phyloP scores from a whole-genome alignment of 805 yeast genomes.

The Torulaspora delbrueckii region DNA sequence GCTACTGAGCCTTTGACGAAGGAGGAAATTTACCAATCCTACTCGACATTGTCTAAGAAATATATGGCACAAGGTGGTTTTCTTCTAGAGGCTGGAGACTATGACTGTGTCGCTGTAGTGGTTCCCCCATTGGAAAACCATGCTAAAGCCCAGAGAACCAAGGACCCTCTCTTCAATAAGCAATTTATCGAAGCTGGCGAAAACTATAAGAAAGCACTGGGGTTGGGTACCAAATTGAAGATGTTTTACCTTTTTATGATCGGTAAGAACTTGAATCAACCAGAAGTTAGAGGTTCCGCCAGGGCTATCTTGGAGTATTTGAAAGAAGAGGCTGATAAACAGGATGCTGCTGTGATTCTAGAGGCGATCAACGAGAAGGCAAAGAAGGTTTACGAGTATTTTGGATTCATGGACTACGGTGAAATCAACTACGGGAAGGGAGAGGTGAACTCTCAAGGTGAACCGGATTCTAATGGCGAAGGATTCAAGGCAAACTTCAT shows the following conservation, averaged over 20 bases:
- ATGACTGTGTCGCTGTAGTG: constrained; percentile 33
- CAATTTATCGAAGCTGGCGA: constrained; percentile 27
- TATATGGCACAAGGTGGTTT: constrained; percentile 28
- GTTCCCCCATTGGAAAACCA: constrained; percentile 27
- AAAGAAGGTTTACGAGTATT: constrained; percentile 33
- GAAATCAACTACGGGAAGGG: constrained; percentile 31
- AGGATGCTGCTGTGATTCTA: constrained; percentile 31
- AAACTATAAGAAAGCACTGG: constrained; percentile 17
- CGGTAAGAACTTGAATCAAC: constrained; percentile 32
- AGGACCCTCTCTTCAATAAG: constrained; percentile 30
- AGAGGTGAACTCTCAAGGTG: constrained; percentile 31
- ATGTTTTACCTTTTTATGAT: constrained; percentile 34
- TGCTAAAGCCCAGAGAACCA: constrained; percentile 24
- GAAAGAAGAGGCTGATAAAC: constrained; percentile 30
- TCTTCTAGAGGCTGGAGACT: constrained; percentile 31
- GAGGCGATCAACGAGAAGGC: constrained; percentile 36
- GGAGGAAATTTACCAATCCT: constrained; percentile 24
- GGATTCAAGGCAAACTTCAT: constrained; percentile 33
- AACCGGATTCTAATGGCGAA: constrained; percentile 27
- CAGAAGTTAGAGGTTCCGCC: constrained; percentile 31
- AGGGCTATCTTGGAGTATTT: constrained; percentile 30
- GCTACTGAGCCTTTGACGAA: constrained; percentile 20
- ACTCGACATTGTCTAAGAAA: constrained; percentile 26
- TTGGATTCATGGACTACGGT: constrained; percentile 31
- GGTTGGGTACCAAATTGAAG: constrained; percentile 27